Evolutionary conservation across 352 stramenopile genomes (phyloP), one percentile per base, ranked within the genome.

Genomic region (Phytophthora aleatoria): DNA sequence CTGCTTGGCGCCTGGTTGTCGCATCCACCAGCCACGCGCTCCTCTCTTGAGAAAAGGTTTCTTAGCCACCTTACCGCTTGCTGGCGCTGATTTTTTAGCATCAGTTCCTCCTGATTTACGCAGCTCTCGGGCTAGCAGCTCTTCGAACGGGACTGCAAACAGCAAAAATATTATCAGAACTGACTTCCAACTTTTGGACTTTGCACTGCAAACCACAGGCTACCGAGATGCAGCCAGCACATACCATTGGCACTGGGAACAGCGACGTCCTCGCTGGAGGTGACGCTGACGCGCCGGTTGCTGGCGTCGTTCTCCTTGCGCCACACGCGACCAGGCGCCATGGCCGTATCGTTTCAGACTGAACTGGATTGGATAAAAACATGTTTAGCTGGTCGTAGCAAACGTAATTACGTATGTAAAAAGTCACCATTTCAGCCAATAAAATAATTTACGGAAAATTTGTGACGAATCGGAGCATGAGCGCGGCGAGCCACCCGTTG

Each of bases 1-100:
- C 27, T 69, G 61, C 58, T 83, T 77, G 26, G 75, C 74, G 13
- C 71, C 74, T 9, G 83, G 79, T 0, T 70, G 77, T 62, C 79
- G 62, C 83, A 92, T 95, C 87, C 87, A 95, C 87, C 87, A 95
- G 0, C 87, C 87, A n/a, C 87, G 81, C 20, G 85, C 68, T 26
- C 85, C 83, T 79, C 76, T 91, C 47, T 82, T 87, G 5, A 95
- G 62, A 52, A 92, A 95, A 41, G 84, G 60, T 41, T 85, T 87
- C 65, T 82, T 88, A 9, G 38, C 2, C 20, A 4, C 15, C 16
- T 63, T 69, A 1, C 30, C 43, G 39, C 15, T 15, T 26, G 20
- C n/a, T 41, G 4, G 43, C 20, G 9, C 12, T 7, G 24, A 20
- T 11, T 10, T 9, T 51, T 53, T 61, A 16, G 43, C n/a, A 0